Evolutionary conservation across 73 alveolate species (phyloP).

Genomic region (Paramecium primaurelia): DNA sequence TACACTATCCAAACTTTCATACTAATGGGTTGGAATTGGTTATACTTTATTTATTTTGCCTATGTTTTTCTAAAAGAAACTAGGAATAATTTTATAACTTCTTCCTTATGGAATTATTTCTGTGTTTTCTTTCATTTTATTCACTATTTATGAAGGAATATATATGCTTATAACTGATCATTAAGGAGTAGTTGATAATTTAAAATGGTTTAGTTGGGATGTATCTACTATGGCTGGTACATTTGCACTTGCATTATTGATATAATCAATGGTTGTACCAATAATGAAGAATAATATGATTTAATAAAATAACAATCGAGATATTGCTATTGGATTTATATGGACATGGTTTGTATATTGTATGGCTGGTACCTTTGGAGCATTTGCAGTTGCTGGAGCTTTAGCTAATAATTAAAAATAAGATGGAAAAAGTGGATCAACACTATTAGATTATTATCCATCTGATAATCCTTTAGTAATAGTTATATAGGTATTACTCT

Average conservation of each 20-base stretch:
- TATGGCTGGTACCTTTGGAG: neutral
- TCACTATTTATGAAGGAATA: neutral
- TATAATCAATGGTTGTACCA: neutral
- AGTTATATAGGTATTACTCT: neutral
- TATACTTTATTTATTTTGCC: neutral
- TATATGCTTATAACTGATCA: neutral
- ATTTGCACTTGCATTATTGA: neutral
- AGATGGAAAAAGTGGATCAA: neutral
- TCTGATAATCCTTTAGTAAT: neutral
- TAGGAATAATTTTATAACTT: neutral
- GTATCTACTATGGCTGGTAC: neutral
- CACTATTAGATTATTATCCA: neutral
- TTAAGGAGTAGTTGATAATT: neutral
- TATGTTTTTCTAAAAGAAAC: neutral
- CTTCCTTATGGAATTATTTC: neutral
- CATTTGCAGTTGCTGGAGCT: neutral
- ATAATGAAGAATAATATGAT: neutral
- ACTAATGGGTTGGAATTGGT: neutral
- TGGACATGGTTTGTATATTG: slow-evolving; percentile 7
- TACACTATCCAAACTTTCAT: neutral
- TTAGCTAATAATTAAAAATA: neutral
- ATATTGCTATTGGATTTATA: neutral
- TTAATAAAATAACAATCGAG: neutral
- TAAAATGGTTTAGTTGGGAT: slow-evolving; percentile 13
- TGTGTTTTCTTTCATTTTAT: neutral